Evolutionary conservation across 768 basidiomycete genomes (phyloP).

Genomic region (Hygrocybe coccinea): DNA sequence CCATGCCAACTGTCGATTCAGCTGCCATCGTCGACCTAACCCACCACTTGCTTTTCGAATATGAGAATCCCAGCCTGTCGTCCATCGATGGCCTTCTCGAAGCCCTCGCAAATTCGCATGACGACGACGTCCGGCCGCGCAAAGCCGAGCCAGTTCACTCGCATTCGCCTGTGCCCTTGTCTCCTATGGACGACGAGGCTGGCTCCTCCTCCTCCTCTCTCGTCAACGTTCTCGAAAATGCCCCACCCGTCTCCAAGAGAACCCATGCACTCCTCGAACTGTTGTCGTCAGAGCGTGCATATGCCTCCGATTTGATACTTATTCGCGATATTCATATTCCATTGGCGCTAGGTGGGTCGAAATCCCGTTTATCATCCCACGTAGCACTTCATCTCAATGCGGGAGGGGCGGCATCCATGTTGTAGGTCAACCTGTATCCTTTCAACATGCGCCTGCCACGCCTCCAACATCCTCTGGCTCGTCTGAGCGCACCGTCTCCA

Average conservation of each 20-base stretch:
- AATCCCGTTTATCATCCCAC: background rate
- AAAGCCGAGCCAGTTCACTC: constrained; percentile 9
- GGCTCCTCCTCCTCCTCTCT: constrained; percentile 24
- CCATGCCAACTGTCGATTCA: constrained; percentile 15
- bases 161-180: constrained; percentile 21
- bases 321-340: constrained; percentile 77
- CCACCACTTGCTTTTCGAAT: constrained; percentile 19
- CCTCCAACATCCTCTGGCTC: constrained; percentile 45
- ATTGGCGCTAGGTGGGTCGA: constrained; percentile 62
- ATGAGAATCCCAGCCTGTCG: constrained; percentile 27
- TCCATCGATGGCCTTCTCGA: constrained; percentile 24
- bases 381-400: constrained; percentile 20
- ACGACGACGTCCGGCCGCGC: constrained; percentile 2
- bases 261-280: constrained; percentile 74
- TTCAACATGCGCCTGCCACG: constrained; percentile 24
- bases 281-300: constrained; percentile 73
- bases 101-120: constrained; percentile 16
- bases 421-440: constrained; percentile 17
- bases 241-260: constrained; percentile 53
- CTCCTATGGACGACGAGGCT: constrained; percentile 15
- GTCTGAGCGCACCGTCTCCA: constrained; percentile 46
- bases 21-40: constrained; percentile 12
- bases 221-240: constrained; percentile 1
- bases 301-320: constrained; percentile 77
- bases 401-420: too few relatives aligned